phyloP scores from a whole-genome alignment of 352 stramenopile species.

The Lagenidium giganteum region DNA sequence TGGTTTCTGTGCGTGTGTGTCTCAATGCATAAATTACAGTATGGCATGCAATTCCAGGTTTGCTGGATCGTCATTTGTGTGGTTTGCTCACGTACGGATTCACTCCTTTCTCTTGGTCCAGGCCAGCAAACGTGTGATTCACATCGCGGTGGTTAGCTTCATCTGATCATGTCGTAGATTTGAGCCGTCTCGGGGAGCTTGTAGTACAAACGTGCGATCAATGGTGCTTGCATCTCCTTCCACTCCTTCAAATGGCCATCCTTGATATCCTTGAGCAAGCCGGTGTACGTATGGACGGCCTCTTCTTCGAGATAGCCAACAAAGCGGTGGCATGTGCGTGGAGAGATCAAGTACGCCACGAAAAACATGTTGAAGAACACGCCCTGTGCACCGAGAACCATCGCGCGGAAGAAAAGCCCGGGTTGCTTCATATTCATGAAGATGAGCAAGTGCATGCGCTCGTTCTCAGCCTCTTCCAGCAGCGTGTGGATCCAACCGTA shows the following conservation, averaged over 20 bases:
- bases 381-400: constrained; percentile 69
- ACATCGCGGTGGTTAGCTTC: constrained; percentile 77
- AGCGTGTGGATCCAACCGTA: constrained; percentile 88
- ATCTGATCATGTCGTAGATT: constrained; percentile 63
- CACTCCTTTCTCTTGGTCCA: constrained; percentile 23
- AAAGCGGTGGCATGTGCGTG: constrained; percentile 83
- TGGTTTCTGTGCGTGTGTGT: constrained; percentile 1
- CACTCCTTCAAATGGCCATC: constrained; percentile 72
- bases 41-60: too few species aligned
- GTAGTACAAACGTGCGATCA: constrained; percentile 88
- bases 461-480: constrained; percentile 80
- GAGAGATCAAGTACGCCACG: constrained; percentile 82
- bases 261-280: constrained; percentile 87
- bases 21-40: too few species aligned
- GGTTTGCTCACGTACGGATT: constrained; percentile 29
- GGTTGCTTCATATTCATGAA: constrained; percentile 88
- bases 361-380: constrained; percentile 84
- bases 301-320: constrained; percentile 89
- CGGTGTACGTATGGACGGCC: constrained; percentile 90
- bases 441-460: constrained; percentile 86
- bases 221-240: constrained; percentile 54
- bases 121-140: constrained; percentile 57
- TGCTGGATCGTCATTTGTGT: too few species aligned
- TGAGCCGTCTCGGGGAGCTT: constrained; percentile 66
- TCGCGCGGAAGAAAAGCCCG: constrained; percentile 50